Evolutionary conservation across 2,329 filamentous ascomycete species (phyloP).

Genomic region (Colletotrichum caudatum): DNA sequence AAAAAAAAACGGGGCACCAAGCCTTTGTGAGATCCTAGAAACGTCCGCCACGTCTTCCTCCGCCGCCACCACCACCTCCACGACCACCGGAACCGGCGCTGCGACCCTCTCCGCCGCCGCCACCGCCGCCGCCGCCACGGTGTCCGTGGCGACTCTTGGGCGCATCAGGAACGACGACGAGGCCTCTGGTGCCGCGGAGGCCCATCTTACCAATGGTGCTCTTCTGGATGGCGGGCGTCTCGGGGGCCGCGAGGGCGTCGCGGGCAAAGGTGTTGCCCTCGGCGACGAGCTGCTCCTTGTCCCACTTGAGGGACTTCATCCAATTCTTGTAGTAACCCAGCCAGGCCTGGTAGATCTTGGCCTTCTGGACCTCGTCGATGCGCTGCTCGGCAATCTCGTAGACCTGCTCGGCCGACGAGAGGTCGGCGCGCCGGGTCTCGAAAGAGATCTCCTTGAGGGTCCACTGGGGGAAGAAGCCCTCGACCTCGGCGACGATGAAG

Average conservation of each 20-base stretch:
- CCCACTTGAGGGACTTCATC: constrained; percentile 59
- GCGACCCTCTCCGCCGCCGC: constrained; percentile 34
- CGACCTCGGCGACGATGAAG: constrained; percentile 66
- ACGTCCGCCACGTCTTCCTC: constrained; percentile 33
- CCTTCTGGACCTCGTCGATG: constrained; percentile 60
- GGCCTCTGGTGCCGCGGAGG: constrained; percentile 62
- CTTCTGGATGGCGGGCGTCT: constrained; percentile 61
- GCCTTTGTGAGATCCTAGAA: background rate
- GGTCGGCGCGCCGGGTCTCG: constrained; percentile 57
- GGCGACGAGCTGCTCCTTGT: constrained; percentile 59
- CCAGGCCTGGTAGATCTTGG: constrained; percentile 68
- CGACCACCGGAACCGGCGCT: constrained; percentile 28
- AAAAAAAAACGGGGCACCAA: background rate
- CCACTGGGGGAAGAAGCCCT: constrained; percentile 63
- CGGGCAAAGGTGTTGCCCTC: constrained; percentile 64
- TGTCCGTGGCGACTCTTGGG: constrained; percentile 47
- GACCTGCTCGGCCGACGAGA: constrained; percentile 57
- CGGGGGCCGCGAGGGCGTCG: constrained; percentile 59
- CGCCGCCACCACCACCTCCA: constrained; percentile 26
- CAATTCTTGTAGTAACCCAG: constrained; percentile 67
- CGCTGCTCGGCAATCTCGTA: constrained; percentile 51
- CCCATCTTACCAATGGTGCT: constrained; percentile 69
- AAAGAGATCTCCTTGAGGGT: constrained; percentile 68
- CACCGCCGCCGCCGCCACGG: constrained; percentile 45
- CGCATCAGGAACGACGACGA: constrained; percentile 59